Conservation (phyloP, 768 basidiomycete species). For the Termitomyces heimii region DNA sequence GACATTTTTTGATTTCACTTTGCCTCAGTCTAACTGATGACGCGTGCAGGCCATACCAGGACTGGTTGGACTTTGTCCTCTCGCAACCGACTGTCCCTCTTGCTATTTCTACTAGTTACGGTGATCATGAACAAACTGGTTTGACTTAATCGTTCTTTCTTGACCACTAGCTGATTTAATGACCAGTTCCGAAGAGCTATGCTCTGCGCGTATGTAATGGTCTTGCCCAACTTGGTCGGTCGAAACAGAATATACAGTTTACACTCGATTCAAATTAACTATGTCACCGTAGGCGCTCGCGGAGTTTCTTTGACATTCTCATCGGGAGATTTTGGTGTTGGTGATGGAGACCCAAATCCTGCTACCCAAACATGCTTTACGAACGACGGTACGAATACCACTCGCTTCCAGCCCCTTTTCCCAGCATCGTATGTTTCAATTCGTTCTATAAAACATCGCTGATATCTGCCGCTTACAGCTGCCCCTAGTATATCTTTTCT, state of each 20-base stretch:
- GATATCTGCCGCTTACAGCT: slow-evolving; percentile 17
- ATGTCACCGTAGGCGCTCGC: slow-evolving; percentile 39
- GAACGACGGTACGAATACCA: slow-evolving; percentile 51
- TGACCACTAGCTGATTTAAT: neutral
- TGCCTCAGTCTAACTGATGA: neutral
- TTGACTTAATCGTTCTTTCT: neutral
- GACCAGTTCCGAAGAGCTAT: slow-evolving; percentile 47
- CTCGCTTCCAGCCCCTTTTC: slow-evolving; percentile 53
- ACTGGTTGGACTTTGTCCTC: slow-evolving; percentile 56
- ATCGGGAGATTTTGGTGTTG: slow-evolving; percentile 69
- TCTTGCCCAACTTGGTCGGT: slow-evolving; percentile 58
- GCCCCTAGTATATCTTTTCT: slow-evolving; percentile 41
- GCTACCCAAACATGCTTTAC: slow-evolving; percentile 46
- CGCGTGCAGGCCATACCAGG: slow-evolving; percentile 22
- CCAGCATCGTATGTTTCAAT: slow-evolving; percentile 38
- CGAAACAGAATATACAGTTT: neutral
- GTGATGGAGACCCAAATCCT: slow-evolving; percentile 51
- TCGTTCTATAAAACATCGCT: neutral
- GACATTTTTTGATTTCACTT: neutral
- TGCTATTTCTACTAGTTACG: slow-evolving; percentile 65
- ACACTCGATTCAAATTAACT: neutral
- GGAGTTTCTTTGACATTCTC: slow-evolving; percentile 64
- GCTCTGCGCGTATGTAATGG: slow-evolving; percentile 49
- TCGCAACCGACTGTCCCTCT: slow-evolving; percentile 39
- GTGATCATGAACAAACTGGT: slow-evolving; percentile 67